Base-by-base conservation (phyloP, 116 monocot species). In the Trichopus zeylanicus region DNA sequence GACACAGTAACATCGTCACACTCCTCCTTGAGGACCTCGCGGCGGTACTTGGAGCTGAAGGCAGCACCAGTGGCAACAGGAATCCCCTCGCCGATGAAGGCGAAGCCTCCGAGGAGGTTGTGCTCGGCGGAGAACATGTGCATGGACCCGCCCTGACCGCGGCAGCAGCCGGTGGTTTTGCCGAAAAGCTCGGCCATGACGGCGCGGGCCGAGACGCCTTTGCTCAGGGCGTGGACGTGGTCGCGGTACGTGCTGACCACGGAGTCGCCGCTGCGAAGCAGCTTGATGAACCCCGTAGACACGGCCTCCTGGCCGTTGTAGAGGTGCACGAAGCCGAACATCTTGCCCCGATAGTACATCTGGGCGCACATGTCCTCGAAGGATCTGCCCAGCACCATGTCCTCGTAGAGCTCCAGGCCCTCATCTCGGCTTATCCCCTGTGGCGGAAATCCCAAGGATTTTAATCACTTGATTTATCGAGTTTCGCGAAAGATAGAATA, bases 61-160 rank as follows among this genome's bases (percentile, higher is more conserved):
- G 95, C 95, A 0, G 87, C 84, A 0, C 95, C 95, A 10, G 95
- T 78, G 0, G 95, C 95, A 0, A 95, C 83, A 2, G 95, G 95
- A 30, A 95, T 95, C 2, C 95, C 95, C 57, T 93, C 93, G 3
- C 93, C 93, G 31, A 93, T 93, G 57, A 93, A 93, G 24, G 88
- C 93, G 48, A 93, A 95, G 7, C 95, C 95, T 0, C 95, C 95
- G 13, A 95, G 67, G 46, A 95, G 19, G 57, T 81, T 81, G 62
- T 85, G 82, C 7, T 73, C 69, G 24, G 47, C 61, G 47, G 93
- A 93, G 76, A 93, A 93, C 88, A 95, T 90, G 72, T 95, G 95
- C 95, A 95, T 95, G 49, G 95, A 95, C 0, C 95, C 95, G 2
- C 95, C 95, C 78, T 95, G 95, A 26, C 95, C 95, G 10, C 95